These are phyloP conservation scores for Testicularia cyperi DNA, from an alignment of 1,284 basidiomycete species.

Conservation along the genomic window DNA sequence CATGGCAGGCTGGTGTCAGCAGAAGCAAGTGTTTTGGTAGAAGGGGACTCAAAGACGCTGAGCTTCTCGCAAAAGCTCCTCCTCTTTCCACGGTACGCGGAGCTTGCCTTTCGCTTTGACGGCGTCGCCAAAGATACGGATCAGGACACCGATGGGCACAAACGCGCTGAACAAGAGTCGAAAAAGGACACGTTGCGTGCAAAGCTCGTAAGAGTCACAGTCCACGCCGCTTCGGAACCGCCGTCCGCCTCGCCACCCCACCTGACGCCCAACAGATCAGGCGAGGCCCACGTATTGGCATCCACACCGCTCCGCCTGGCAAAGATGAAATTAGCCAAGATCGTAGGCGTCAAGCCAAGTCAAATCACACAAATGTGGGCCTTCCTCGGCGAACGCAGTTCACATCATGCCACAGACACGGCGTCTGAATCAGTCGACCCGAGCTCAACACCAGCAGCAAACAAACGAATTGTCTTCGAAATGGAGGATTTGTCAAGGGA, in stretches of 20 bases:
- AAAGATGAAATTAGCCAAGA: conserved; percentile 25
- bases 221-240: conserved; percentile 1
- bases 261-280: not conserved
- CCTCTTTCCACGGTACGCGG: conserved; percentile 14
- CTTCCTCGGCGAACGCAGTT: conserved; percentile 17
- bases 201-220: conserved; percentile 17
- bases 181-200: conserved; percentile 13
- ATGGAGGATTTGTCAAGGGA: conserved; percentile 28
- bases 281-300: conserved; percentile 8
- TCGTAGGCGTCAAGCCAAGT: conserved; percentile 5
- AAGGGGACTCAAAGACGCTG: too few species aligned
- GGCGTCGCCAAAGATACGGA: not conserved
- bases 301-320: conserved; percentile 40
- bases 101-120: conserved; percentile 18
- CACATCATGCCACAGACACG: too few species aligned
- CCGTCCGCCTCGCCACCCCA: not conserved
- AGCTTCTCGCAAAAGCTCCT: conserved; percentile 7
- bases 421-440: too few species aligned
- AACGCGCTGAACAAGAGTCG: not conserved
- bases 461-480: conserved; percentile 19
- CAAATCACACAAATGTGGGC: conserved; percentile 31
- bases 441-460: not conserved
- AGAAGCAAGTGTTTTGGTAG: not conserved
- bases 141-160: not conserved
- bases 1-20: not conserved